Evolutionary conservation across 2,329 filamentous ascomycete species (phyloP), one percentile per base, ranked within the genome.

Genomic region (Raffaelea deltoideospora): DNA sequence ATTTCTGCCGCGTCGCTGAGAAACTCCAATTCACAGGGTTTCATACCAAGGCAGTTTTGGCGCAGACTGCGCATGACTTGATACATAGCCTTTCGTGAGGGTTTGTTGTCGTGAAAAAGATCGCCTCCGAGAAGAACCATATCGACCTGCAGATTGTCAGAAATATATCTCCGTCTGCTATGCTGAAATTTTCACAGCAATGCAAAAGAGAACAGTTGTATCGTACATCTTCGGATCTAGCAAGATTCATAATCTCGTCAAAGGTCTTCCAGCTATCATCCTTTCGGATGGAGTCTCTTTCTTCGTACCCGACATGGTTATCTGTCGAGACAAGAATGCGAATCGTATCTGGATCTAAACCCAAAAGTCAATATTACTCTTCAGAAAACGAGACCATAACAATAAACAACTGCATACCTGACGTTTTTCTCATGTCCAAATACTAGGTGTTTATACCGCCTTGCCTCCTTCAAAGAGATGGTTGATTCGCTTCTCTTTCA

Each of bases 231-330:
- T 79, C 69, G 24, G 78, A 75, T 51, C 79, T 83, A 17, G 88
- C 90, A 30, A 96, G 61, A 45, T 76, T 79, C 80, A 98, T 85
- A 43, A 95, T 76, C 58, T 98, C 90, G 54, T 98, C 81, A 60
- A 98, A 98, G 3, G 80, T 85, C 53, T 77, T 80, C 87, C 88
- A 96, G 59, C 86, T 95, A 56, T 98, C 90, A 54, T 96, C 84
- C 45, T 87, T 88, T n/a, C 90, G 84, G 42, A 90, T 82, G 2
- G 84, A 74, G 56, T 98, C 87, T 49, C 87, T 78, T 59, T 98
- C 90, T 52, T 85, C 83, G 58, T 86, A 96, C 36, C 90, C 90
- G 42, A 98, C 90, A 79, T 98, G 90, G 48, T 92, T 96, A 56
- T 98, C 90, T 14, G 88, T 96, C 28, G 90, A 79, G 41, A 98